Evolutionary conservation across 106 monocot genomes (phyloP), one percentile per base, ranked within the genome.

Genomic region (Dendrobium officinale): DNA sequence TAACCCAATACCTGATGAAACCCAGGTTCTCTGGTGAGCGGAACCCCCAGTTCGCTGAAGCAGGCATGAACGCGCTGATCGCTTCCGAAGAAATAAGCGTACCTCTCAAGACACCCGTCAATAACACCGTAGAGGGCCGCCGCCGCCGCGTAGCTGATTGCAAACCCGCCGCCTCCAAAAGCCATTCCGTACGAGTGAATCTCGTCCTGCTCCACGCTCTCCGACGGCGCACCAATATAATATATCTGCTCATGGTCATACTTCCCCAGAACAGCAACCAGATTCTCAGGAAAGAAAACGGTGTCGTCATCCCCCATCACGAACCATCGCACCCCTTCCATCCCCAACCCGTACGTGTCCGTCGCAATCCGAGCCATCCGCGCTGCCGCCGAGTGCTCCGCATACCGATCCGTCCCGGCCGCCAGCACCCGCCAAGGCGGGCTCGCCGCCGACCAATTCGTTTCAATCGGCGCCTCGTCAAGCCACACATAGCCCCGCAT

Each of bases 221-320:
- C 96, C 79, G 93, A 92, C 49, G 80, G 47, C 54, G 86, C 90
- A 18, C 93, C 91, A 43, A 95, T 55, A 83, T 92, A 96, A 47
- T 85, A 93, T 90, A 90, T 86, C 86, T 91, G 81, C 61, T 81
- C 22, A 84, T 93, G 92, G 70, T 93, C 92, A 86, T 96, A 96
- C 78, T 86, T 91, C 27, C 75, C 81, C 81, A 96, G 84, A 75
- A 92, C 86, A 33, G 78, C 82, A 66, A 83, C 87, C 49, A 96
- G 83, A 58, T 96, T 96, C 83, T 93, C 92, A 64, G 81, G 26
- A 81, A 96, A 88, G 85, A 96, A 96, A 42, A 96, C 90, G 54
- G 93, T 96, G 88, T 96, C 93, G 80, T 96, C 93, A 82, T 96
- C 93, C 17, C 96, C 91, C 91, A 96, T 93, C 84, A 93, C 92